Base-by-base conservation (phyloP, 345 rosid genomes). In the Camelina hispida region DNA sequence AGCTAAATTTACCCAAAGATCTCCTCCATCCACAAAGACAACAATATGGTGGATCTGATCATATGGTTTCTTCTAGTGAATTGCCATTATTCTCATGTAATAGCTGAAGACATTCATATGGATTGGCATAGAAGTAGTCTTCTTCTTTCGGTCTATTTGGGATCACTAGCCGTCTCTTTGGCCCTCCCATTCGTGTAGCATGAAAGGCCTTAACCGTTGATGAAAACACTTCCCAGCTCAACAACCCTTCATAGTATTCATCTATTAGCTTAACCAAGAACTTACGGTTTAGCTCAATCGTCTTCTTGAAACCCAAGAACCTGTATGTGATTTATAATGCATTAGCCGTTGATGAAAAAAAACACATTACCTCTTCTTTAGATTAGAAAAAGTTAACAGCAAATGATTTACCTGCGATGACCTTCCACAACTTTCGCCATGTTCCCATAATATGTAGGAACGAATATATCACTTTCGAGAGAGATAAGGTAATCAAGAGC, bases 401-500 rank as follows among this genome's bases (percentile, higher is more conserved):
- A 60, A 48, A 30, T 35, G 46, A 34, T 10, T 55, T 14, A 32
- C 99, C 98, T 89, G 71, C 99, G 88, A 80, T 96, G 99, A 78
- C 99, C 99, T 88, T 93, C 97, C 25, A 96, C 98, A 55, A 93
- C 98, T 84, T 91, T 96, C 1, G 99, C 99, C 99, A 96, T 96
- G 88, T 96, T 96, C 54, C 99, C 99, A 67, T 91, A 93, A 76
- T 91, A 96, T 1, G 99, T 96, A 42, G 98, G 98, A 34, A 96
- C 88, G 43, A 96, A 93, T 68, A 96, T 84, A 78, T 96, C 98
- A 81, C 98, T 96, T 80, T 96, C 98, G 65, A 93, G 72, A 1
- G 99, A 82, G 7, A 96, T 97, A 23, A 93, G 97, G 80, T 96
- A 93, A 82, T 96, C 99, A 73, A 96, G 73, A 22, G 98, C 98